These are phyloP conservation scores for Kwoniella mangroviensis DNA, from an alignment of 768 basidiomycete species.

Conservation along the genomic window DNA sequence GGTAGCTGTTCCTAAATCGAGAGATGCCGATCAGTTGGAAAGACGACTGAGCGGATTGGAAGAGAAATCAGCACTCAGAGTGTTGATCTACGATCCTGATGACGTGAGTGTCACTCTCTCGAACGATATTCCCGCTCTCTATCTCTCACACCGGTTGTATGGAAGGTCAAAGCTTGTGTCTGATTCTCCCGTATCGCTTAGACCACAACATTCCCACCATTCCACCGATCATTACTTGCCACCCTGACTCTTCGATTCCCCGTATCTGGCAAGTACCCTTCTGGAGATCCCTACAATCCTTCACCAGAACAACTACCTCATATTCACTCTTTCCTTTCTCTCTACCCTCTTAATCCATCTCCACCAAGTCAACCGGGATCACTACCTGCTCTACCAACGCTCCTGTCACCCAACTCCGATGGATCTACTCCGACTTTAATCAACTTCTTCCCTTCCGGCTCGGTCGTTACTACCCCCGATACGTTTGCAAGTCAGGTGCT, in stretches of 20 bases:
- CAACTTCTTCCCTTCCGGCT: conserved; percentile 50
- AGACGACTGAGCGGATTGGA: conserved; percentile 39
- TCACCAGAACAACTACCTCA: conserved; percentile 43
- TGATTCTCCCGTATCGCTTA: conserved; percentile 10
- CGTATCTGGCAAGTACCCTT: conserved; percentile 22
- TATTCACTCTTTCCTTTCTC: conserved; percentile 53
- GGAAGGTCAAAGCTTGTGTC: not conserved
- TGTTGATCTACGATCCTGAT: conserved; percentile 53
- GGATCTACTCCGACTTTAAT: conserved; percentile 40
- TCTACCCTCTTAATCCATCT: conserved; percentile 53
- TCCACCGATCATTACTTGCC: conserved; percentile 54
- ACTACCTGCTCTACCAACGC: conserved; percentile 52
- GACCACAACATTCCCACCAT: conserved; percentile 53
- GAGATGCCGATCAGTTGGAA: conserved; percentile 54
- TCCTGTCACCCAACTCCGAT: conserved; percentile 33
- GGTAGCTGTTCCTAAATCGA: conserved; percentile 50
- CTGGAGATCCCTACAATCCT: conserved; percentile 52
- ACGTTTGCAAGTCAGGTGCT: conserved; percentile 52
- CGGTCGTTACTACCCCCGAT: conserved; percentile 42
- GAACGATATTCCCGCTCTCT: too few species aligned
- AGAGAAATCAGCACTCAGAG: conserved; percentile 42
- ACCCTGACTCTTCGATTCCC: conserved; percentile 54
- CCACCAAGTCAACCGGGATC: conserved; percentile 46
- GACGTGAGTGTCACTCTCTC: conserved; percentile 43
- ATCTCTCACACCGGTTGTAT: too few species aligned